Evolutionary conservation across 306 rosid genomes (phyloP), one percentile per base, ranked within the genome.

Genomic region (Glycine tomentella): DNA sequence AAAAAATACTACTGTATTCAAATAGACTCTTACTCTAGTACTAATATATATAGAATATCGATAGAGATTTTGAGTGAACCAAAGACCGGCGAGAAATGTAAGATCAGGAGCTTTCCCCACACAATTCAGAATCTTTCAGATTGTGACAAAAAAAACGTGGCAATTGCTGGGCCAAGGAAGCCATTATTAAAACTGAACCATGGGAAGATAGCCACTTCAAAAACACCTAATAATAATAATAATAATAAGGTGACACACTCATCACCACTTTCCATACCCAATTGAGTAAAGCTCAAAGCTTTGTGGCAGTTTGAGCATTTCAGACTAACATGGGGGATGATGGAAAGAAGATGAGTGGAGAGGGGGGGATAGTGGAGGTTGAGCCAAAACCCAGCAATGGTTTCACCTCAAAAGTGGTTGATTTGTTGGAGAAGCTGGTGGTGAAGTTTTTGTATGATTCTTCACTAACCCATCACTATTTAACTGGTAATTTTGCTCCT

Each of bases 401-500:
- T 2, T 56, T 93, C 5, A 38, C 84, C 17, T 90, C 96, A 5
- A 91, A 90, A 78, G 74, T 77, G 4, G 31, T 90, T 4, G 97
- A 95, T 78, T 82, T 81, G 70, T 53, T 95, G 6, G 99, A 95
- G 89, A 93, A 88, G 81, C 51, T 95, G 34, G 50, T 90, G 1
- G 98, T 95, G 10, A 93, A 88, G 96, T 72, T 85, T 3, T 82
- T 90, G 86, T 83, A 89, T 76, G 94, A 88, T 46, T 40, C 90
- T 76, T 87, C 98, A 13, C 84, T 61, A 50, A 92, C 97, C 33
- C 97, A 80, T 51, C 96, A 85, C 61, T 90, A 91, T 86, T 96
- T 95, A 72, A 11, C 90, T 42, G 94, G 94, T 16, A 95, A 95
- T 84, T 93, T 90, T 20, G 90, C 94, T 80, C 98, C 99, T 33